These are phyloP conservation scores for Lactifluus subvellereus DNA, from an alignment of 768 basidiomycete genomes.

Conservation along the genomic window DNA sequence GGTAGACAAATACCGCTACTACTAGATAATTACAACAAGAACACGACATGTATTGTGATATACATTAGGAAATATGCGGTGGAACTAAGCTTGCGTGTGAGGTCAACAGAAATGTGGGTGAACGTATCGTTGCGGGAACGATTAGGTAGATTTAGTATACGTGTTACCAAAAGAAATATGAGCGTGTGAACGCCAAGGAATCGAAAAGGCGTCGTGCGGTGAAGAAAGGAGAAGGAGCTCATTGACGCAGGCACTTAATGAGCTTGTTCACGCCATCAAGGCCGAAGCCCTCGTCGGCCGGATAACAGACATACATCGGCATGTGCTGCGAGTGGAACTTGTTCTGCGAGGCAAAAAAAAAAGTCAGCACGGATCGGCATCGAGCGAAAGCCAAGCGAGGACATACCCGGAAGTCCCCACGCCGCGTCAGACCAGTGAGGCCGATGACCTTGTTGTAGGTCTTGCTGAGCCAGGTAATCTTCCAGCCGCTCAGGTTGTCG, in stretches of 20 bases:
- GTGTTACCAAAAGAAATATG: background rate
- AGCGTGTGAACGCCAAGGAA: background rate
- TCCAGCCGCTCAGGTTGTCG: slow-evolving; percentile 44
- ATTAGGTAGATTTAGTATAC: slow-evolving; percentile 1
- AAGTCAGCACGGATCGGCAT: background rate
- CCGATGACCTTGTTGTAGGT: slow-evolving; percentile 39
- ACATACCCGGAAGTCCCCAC: slow-evolving; percentile 43
- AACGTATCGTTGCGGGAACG: background rate
- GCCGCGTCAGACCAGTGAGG: slow-evolving; percentile 36
- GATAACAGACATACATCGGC: slow-evolving; percentile 48
- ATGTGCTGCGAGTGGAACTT: slow-evolving; percentile 42
- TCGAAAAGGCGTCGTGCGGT: too few species aligned
- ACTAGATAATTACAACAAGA: background rate
- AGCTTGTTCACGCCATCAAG: slow-evolving; percentile 41
- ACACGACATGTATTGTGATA: background rate
- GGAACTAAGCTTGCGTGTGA: background rate
- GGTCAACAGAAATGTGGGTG: background rate
- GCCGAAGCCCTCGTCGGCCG: slow-evolving; percentile 41
- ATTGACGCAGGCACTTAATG: slow-evolving; percentile 31
- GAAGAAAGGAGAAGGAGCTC: background rate
- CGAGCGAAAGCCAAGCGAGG: too few species aligned
- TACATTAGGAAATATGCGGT: background rate
- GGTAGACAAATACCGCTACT: too few species aligned
- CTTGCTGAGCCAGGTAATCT: slow-evolving; percentile 39
- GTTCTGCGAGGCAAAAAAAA: slow-evolving; percentile 28